Evolutionary conservation across 192 early-diverging fungal genomes (phyloP).

Genomic region (Funneliformis geosporum): DNA sequence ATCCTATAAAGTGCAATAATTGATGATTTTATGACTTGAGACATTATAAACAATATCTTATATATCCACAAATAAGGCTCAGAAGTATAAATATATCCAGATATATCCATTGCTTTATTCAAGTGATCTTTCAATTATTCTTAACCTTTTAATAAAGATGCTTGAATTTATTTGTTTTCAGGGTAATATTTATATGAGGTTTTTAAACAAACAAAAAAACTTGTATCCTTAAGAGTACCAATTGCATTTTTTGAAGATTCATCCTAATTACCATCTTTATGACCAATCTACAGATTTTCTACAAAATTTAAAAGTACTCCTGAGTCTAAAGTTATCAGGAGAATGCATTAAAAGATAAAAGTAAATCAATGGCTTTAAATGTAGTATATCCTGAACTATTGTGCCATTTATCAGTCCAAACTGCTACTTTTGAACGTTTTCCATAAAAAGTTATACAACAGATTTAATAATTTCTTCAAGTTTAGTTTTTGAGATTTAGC

Average conservation of each 20-base stretch:
- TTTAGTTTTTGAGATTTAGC: not conserved
- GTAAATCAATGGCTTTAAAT: not conserved
- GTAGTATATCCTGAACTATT: slow-evolving; percentile 1
- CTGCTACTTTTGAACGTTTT: not conserved
- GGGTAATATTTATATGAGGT: not conserved
- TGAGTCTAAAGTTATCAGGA: not conserved
- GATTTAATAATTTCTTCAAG: not conserved
- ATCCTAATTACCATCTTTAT: slow-evolving; percentile 22
- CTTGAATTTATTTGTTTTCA: not conserved
- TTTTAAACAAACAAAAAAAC: slow-evolving; percentile 9
- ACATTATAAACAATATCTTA: slow-evolving; percentile 4
- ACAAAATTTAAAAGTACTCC: not conserved
- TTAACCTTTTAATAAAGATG: not conserved
- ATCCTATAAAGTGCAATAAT: slow-evolving; percentile 15
- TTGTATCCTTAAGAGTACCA: slow-evolving; percentile 24
- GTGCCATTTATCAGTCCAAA: slow-evolving; percentile 29
- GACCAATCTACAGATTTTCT: not conserved
- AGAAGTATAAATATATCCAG: not conserved
- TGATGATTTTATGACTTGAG: slow-evolving; percentile 7
- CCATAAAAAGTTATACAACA: not conserved
- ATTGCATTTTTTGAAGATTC: not conserved
- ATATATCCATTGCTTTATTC: slow-evolving; percentile 5
- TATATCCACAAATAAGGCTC: slow-evolving; percentile 22
- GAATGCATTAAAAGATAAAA: not conserved
- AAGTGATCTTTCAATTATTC: not conserved